Evolutionary conservation across 306 rosid species (phyloP), one percentile per base, ranked within the genome.

Genomic region (Amphicarpaea edgeworthii): DNA sequence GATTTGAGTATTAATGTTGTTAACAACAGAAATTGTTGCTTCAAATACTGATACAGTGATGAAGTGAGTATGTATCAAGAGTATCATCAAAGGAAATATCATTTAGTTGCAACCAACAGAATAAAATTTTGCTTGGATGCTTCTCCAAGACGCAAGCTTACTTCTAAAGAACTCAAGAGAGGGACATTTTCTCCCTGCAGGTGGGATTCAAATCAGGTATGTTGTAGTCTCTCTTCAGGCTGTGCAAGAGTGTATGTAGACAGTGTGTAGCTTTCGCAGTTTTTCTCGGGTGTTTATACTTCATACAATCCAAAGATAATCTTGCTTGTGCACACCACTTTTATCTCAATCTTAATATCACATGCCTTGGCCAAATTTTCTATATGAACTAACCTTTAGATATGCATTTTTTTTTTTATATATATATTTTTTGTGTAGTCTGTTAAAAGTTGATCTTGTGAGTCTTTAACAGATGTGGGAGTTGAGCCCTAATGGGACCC

Each of bases 201-300:
- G 46, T 20, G 80, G 85, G 89, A 90, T 58, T 80, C 88, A 26
- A 92, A 92, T 80, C 99, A 95, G 97, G 99, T 90, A 84, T 28
- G 26, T 23, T 47, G 42, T 34, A 63, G 42, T 28, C 32, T 28
- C 32, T 53, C 43, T 30, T 30, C 37, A 23, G 61, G 40, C 45
- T 37, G 12, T 19, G 23, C 54, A 20, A 41, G 24, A 55, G 74
- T 24, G 47, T 23, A 20, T 51, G 32, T 72, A 47, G 40, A 58
- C 34, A 20, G 14, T 7, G 16, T 38, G 40, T 34, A 65, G 37
- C 23, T 63, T 64, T 32, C 32, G 40, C 10, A 20, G 49, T 69
- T 63, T 50, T 20, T 70, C 50, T 45, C 20, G 21, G 66, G 30
- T 26, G n/a, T n/a, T n/a, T n/a, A n/a, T n/a, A n/a, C n/a, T n/a